Base-by-base conservation (phyloP, 176 grass and related monocot species). In the Zizania latifolia region DNA sequence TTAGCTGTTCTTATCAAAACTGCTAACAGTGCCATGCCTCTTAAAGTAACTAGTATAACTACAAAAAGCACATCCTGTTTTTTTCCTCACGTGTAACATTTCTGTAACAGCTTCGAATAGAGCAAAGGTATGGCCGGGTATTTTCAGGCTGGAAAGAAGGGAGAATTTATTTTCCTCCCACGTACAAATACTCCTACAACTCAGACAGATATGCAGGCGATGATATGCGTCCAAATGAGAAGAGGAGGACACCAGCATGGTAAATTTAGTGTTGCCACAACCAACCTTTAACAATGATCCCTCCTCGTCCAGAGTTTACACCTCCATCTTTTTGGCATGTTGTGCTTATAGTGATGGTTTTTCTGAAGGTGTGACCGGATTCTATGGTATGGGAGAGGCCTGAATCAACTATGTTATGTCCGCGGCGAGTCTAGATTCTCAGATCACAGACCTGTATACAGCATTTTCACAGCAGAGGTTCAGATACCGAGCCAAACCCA, bases 161-260 rank as follows among this genome's bases (percentile, higher is more conserved):
- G 33, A 89, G 91, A 51, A 97, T 97, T 62, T 97, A 92, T 83
- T 97, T 97, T 45, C 94, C 94, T 71, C 94, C 94, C 22, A 97
- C 94, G 0, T 97, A 97, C 54, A 97, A 97, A 81, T 97, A 97
- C 75, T 97, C 88, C 9, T 92, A 85, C 70, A 97, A 97, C 65
- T 97, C 94, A 0, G 94, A 97, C 51, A 83, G 86, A 71, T 97
- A 97, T 16, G 89, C 94, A 0, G 94, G 94, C 0, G 88, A 93
- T 58, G 94, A 94, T 62, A 85, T 97, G 86, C 78, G 79, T 48
- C 83, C 86, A 3, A 97, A 97, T 54, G 94, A 89, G 78, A 97
- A 97, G 65, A 44, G 84, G 65, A 84, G 94, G 62, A 97, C 94
- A 33, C 94, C 94, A 0, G 94, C 94, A 72, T 97, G 94, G 94